Evolutionary conservation across 805 yeast species (phyloP), one percentile per base, ranked within the genome.

Genomic region (Wickerhamiella azyma): DNA sequence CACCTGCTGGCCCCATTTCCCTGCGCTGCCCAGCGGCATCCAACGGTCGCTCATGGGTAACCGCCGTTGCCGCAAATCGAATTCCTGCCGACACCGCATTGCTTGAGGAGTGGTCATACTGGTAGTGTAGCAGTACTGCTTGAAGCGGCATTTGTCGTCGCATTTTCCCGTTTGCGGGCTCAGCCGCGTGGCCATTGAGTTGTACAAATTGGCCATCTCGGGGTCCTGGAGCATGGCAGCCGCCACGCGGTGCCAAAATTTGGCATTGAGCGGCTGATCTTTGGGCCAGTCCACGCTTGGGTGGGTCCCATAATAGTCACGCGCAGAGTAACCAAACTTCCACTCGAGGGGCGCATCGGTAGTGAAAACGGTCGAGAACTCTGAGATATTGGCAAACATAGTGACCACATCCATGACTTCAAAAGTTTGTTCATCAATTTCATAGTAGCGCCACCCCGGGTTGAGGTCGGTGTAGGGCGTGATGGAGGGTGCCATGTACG

Each of bases 401-500:
- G 77, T 78, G 62, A 60, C 69, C 2, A 32, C 66, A 55, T 80
- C 76, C 69, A 77, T 67, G 48, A 80, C 66, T 51, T 72, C 72
- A 63, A 77, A 78, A 5, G 82, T 71, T 51, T 70, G 61, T 18
- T 71, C 62, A 57, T 80, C 85, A 45, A 80, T 77, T 52, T 75
- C 76, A 55, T 80, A 81, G 62, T 77, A 79, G 59, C 82, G 71
- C 81, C 84, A 80, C 17, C 77, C 71, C 6, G 88, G 88, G 58
- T 80, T 80, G 52, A 72, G 69, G 42, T 74, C 68, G 7, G 66
- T 61, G 55, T 69, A 67, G 8, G 85, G 83, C 7, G 85, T 77
- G 35, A 80, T 72, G 0, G 84, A 75, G 48, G 77, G 85, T 2
- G 74, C 70, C 47, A 79, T 69, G 77, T 80, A 79, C 1, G 81